Percentiles rank a stretch among this genome's conserved stretches.
These are phyloP conservation scores for Diaporthe ilicicola DNA, from an alignment of 2,329 filamentous ascomycete genomes.

Conservation along the genomic window DNA sequence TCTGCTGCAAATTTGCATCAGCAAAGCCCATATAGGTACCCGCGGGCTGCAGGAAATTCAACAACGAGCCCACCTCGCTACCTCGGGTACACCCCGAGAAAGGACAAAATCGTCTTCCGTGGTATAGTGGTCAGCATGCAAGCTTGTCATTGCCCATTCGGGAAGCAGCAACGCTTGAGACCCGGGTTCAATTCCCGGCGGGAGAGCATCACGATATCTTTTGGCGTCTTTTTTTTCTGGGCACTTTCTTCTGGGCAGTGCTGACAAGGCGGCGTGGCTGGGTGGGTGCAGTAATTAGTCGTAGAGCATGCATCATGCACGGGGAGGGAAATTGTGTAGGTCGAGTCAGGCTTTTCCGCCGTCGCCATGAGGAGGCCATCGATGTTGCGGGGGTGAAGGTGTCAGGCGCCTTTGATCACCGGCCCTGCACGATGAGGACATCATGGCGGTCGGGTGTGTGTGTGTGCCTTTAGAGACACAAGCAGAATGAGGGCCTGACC, in stretches of 20 bases:
- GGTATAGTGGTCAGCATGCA: slow-evolving; percentile 21
- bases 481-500: too few relatives aligned
- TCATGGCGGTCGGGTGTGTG: too few relatives aligned
- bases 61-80: slow-evolving; percentile 6
- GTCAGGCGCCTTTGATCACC: too few relatives aligned
- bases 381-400: too few relatives aligned
- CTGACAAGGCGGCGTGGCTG: too few relatives aligned
- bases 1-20: background rate
- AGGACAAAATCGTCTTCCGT: background rate
- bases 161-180: slow-evolving; percentile 22
- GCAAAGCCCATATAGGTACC: background rate
- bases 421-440: too few relatives aligned
- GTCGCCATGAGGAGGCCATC: too few relatives aligned
- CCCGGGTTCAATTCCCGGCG: slow-evolving; percentile 24
- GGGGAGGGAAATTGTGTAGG: too few relatives aligned
- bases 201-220: background rate
- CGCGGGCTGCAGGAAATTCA: background rate
- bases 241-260: background rate
- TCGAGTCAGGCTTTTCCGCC: too few relatives aligned
- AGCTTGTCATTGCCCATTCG: slow-evolving; percentile 20
- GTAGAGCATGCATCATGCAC: too few relatives aligned
- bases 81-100: background rate
- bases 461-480: too few relatives aligned
- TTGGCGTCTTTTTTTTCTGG: background rate
- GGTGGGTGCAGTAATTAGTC: too few relatives aligned